Base-by-base conservation (phyloP, 139 green algal species). In the Haematococcus sp. region DNA sequence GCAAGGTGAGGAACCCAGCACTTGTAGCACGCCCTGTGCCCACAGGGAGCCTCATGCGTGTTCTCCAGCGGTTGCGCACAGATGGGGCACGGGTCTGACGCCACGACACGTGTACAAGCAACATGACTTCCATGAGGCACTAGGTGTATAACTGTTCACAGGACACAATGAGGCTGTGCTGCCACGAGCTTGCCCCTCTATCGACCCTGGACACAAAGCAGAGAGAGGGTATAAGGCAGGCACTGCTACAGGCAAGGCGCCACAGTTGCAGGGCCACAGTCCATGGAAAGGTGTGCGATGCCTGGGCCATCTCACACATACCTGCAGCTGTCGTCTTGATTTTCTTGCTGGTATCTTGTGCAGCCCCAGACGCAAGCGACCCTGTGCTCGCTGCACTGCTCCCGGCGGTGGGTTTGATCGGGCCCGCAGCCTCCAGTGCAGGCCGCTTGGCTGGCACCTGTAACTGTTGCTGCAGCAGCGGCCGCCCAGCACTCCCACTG, bases 1-100 rank as follows among this genome's bases (percentile, higher is more conserved):
- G 76, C 74, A 61, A 93, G 73, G 43, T 84, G 69, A 65, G 73
- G 60, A 15, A 79, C 20, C 88, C 89, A 93, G 77, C 89, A 94
- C 44, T 60, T 66, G 56, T 88, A 90, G 79, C 89, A 94, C 4
- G 75, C 88, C 40, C 83, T 25, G 65, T 90, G 79, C 16, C 83
- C 84, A 54, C 89, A 94, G 1, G 67, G 70, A 5, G 79, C 76
- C 73, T 83, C 69, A 63, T 90, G 77, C 3, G 88, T 68, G 17
- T 76, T 43, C 16, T 75, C 54, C 74, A 89, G 89, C 0, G 86
- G 83, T 30, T 76, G 81, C 40, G 55, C 54, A 70, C 86, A 91
- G 34, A 84, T 70, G 1, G 52, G 40, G 71, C 85, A 84, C 2
- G 69, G 27, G 43, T 56, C 63, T 52, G 32, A 51, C 1, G 66